Base-by-base conservation (phyloP, 768 basidiomycete genomes). In the Ramaria rubella region DNA sequence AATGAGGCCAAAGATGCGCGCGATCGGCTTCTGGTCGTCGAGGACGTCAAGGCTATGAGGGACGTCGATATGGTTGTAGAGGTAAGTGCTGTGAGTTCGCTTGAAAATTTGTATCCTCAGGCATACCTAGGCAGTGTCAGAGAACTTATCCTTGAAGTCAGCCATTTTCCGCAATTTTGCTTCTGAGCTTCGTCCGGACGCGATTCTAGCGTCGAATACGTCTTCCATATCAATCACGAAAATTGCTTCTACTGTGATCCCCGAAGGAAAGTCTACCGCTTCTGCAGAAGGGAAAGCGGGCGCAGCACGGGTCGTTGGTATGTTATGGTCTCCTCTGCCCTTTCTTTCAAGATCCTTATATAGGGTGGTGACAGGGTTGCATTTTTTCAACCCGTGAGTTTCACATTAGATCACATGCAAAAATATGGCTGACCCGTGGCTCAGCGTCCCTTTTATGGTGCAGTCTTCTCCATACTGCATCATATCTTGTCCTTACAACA, bases 161-260 rank as follows among this genome's bases (percentile, higher is more conserved):
- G 70, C 75, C 5, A 82, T 98, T 59, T 96, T 98, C 70, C 69
- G 75, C 5, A 72, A 76, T 2, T 78, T 97, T 21, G 80, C 86
- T 15, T 78, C 78, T 48, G 80, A 86, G 63, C 68, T 93, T 49
- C 76, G 81, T 27, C 83, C 86, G 0, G 76, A 80, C 30, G 81
- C 90, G 7, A 93, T 98, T 49, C 76, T 98, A 21, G 94, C 94
- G 0, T 83, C 85, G 42, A 97, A 98, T 65, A 98, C 94, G 2
- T 94, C 91, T 56, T 92, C 90, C 9, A 97, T 97, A 60, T 91
- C 88, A 61, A 85, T 98, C 44, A 94, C 94, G 21, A 94, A 94
- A 73, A 90, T 97, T 52, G 94, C 94, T 0, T 86, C 86, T 6
- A 75, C 89, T 29, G 85, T 87, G 7, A 70, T 93, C 19, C 81